Percentiles rank a stretch among this genome's conserved stretches.
Evolutionary conservation across 345 rosid genomes (phyloP).

Genomic region (Raphanus sativus): DNA sequence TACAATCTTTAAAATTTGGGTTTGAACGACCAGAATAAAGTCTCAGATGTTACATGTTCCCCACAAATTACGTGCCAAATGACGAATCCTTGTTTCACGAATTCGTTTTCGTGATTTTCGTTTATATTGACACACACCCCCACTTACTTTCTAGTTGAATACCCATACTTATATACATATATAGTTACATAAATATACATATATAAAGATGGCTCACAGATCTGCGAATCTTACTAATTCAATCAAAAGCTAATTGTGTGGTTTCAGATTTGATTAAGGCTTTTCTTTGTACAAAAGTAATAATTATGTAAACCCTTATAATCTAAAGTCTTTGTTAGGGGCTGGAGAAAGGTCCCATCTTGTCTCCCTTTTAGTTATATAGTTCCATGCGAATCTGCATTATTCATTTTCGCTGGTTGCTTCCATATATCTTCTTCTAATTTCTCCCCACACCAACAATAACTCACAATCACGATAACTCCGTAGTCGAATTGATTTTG

Average conservation of each 20-base stretch:
- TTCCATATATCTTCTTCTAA: slow-evolving; percentile 5
- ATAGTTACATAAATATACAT: neutral
- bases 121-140: slow-evolving; percentile 39
- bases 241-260: slow-evolving; percentile 32
- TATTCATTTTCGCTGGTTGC: neutral
- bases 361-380: slow-evolving; percentile 39
- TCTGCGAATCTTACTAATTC: neutral
- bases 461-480: neutral
- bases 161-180: neutral
- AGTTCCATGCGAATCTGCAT: neutral
- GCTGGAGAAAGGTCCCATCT: slow-evolving; percentile 63
- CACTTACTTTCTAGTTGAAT: no score
- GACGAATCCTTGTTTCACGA: slow-evolving; percentile 51
- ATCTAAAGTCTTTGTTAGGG: slow-evolving; percentile 60
- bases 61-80: slow-evolving; percentile 65
- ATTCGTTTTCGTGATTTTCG: slow-evolving; percentile 79
- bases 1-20: neutral
- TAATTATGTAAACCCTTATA: slow-evolving; percentile 24
- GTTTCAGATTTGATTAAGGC: slow-evolving; percentile 29
- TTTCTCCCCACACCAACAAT: neutral
- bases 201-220: no score
- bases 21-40: slow-evolving; percentile 26
- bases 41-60: slow-evolving; percentile 57
- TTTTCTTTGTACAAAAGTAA: slow-evolving; percentile 17
- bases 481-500: neutral